Conservation (phyloP, 352 stramenopile species). For the Plasmopara halstedii region DNA sequence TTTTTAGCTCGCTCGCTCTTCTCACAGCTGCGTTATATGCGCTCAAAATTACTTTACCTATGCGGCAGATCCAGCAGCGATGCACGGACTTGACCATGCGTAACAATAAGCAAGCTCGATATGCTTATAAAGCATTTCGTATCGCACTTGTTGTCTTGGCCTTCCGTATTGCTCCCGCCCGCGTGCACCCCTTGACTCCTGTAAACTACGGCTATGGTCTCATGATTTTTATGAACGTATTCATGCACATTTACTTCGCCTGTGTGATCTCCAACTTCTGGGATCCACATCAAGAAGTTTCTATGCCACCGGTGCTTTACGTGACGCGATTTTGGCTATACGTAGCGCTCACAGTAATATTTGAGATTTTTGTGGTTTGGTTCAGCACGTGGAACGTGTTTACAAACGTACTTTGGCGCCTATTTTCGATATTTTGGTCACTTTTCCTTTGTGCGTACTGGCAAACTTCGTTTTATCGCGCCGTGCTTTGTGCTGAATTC, state of each 20-base stretch:
- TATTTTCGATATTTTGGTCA: conserved; percentile 49
- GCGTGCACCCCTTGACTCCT: conserved; percentile 61
- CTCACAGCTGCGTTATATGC: conserved; percentile 56
- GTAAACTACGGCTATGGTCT: conserved; percentile 70
- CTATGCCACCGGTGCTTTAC: conserved; percentile 67
- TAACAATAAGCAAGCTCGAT: conserved; percentile 36
- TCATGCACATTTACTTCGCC: conserved; percentile 66
- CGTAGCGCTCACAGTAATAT: conserved; percentile 30
- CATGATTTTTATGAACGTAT: conserved; percentile 74
- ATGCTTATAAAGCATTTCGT: conserved; percentile 49
- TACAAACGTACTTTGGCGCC: conserved; percentile 63
- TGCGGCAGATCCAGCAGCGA: conserved; percentile 46
- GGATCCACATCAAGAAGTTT: conserved; percentile 36
- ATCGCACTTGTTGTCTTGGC: conserved; percentile 49
- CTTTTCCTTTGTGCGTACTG: conserved; percentile 48
- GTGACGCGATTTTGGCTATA: conserved; percentile 66
- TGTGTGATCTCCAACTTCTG: conserved; percentile 81
- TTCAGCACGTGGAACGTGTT: conserved; percentile 76
- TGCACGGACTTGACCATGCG: conserved; percentile 53
- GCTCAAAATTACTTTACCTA: conserved; percentile 57
- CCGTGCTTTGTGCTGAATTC: conserved; percentile 62
- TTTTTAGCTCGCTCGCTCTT: conserved; percentile 45
- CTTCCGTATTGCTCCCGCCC: conserved; percentile 44
- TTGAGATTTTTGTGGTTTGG: conserved; percentile 69
- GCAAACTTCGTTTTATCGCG: conserved; percentile 66